Base-by-base conservation (phyloP, 768 basidiomycete genomes). In the Suillus fuscotomentosus region DNA sequence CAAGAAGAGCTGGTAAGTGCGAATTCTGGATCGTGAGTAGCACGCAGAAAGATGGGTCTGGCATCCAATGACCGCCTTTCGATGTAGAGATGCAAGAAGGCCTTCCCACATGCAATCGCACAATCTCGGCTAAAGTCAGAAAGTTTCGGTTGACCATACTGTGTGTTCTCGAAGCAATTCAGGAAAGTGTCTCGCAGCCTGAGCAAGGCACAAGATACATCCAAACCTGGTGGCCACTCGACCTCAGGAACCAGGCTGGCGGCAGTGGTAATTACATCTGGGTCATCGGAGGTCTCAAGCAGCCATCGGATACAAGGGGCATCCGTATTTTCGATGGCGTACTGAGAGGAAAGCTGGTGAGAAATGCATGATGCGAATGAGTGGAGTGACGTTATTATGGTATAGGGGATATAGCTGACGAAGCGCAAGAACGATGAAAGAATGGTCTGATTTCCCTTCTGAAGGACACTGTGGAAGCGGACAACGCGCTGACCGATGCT, bases 171-270 rank as follows among this genome's bases (percentile, higher is more conserved):
- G 36, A 65, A 53, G 39, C 63, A 63, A 54, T 53, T 24, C 6
- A 56, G 22, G 41, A 65, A 65, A n/a, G 64, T 54, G n/a, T 63
- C 63, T 31, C 63, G 61, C 24, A 64, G 41, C 51, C 64, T 64
- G 17, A 62, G 51, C 41, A 64, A 62, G 24, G 55, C 51, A 24
- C 48, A 24, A 27, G 61, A 69, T 7, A 63, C 60, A 41, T 69
- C 68, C 17, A 69, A 60, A 56, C 60, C 39, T 17, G 55, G 45
- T 17, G 62, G 65, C 68, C 68, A 69, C 27, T 59, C 60, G n/a
- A 69, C 64, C n/a, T 69, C 68, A 15, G 68, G 61, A 6, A 69
- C 68, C 17, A 69, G 31, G 22, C 51, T 59, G 17, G 62, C 68
- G 20, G 65, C 68, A 11, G 61, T 54, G 43, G 62, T 57, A 57